Base-by-base conservation (phyloP, 1,284 basidiomycete species). In the Cutaneotrichosporon cyanovorans region DNA sequence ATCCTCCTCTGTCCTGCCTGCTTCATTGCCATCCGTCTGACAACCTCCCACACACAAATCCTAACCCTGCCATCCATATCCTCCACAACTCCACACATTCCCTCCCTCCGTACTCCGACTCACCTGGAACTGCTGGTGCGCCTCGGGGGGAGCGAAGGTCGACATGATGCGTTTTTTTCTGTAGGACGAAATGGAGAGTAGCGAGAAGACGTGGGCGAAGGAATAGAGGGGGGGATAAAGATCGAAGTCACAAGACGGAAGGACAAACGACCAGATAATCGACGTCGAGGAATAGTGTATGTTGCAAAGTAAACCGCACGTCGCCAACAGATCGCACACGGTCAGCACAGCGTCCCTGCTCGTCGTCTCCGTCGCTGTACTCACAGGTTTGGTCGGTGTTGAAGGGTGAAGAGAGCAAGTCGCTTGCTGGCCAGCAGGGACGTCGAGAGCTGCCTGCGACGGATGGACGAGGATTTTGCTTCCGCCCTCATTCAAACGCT, bases 61-160 rank as follows among this genome's bases (percentile, higher is more conserved):
- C 21, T n/a, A 15, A 10, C 36, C 16, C 16, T 19, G 5, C 20
- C 21, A 31, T 42, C 40, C 22, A 11, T 30, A 20, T 43, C 32
- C 15, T 35, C 38, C 1, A 6, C n/a, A 7, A 30, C 21, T 34
- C 21, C n/a, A 12, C 32, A 42, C 16, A 16, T 16, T 16, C 38
- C 23, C 19, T 18, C 15, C 30, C 23, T 19, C 10, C 30, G 12
- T 37, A 19, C 20, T 20, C 39, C 37, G 20, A 45, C 43, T 39
- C 28, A 45, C 37, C 78, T 91, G 88, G 76, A 91, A 92, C 76
- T 92, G 87, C 71, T 86, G 82, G 73, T 93, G 87, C 58, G 85
- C 73, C 76, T 93, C 90, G 50, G 88, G 90, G 50, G 90, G 81
- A 69, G 91, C 88, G 76, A 93, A 85, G 74, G 89, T 45, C 44